Conservation (phyloP, 495 filamentous ascomycete species). For the Penicillium paradoxum region DNA sequence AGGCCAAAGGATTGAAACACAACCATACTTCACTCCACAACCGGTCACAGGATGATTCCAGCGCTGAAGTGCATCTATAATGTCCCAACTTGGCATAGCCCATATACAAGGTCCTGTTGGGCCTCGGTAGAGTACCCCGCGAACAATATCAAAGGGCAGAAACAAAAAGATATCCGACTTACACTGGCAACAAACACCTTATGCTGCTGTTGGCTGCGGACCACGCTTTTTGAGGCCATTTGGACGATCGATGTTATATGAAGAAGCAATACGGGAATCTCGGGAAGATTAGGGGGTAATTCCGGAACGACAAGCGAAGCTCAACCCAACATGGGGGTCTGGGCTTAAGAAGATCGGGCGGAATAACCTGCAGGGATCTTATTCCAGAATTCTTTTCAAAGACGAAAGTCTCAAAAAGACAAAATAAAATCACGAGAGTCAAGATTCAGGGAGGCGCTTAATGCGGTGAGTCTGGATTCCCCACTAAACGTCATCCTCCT, state of each 20-base stretch:
- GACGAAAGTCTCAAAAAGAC: conserved; percentile 7
- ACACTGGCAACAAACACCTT: conserved; percentile 29
- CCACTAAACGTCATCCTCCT: conserved; percentile 11
- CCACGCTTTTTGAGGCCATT: conserved; percentile 22
- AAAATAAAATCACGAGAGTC: conserved; percentile 1
- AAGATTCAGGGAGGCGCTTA: not conserved
- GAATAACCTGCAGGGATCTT: not conserved
- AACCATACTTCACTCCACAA: not conserved
- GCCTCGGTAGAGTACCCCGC: not conserved
- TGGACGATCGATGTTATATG: not conserved
- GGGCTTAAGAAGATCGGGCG: not conserved
- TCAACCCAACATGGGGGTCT: conserved; percentile 5
- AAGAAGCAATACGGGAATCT: conserved; percentile 4
- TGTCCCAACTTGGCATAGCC: not conserved
- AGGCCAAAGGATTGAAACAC: not conserved
- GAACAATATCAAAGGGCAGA: not conserved
- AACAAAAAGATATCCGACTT: conserved; percentile 10
- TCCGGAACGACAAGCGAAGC: conserved; percentile 8
- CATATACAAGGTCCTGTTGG: not conserved
- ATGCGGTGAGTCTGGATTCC: conserved; percentile 11
- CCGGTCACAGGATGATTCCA: not conserved
- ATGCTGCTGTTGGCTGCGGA: conserved; percentile 20
- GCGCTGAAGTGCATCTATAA: not conserved
- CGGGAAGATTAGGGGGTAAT: conserved; percentile 23
- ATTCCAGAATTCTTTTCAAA: not conserved